Percentiles rank a stretch among this genome's conserved stretches.
Conservation (phyloP, 1,139 yeast genomes). For the Magnusiomyces magnusii region DNA sequence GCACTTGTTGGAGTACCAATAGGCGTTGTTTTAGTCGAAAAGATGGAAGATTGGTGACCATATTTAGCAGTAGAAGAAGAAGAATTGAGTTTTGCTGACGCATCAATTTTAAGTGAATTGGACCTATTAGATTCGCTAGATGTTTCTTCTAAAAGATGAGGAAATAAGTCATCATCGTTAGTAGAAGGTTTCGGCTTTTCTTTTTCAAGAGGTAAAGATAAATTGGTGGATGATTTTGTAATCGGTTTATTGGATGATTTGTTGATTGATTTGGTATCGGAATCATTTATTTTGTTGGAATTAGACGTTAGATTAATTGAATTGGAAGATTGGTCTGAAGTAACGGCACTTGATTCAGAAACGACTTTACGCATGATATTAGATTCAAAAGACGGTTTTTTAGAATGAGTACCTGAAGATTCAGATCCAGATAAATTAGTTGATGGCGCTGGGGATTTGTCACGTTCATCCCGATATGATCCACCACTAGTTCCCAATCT, state of each 20-base stretch:
- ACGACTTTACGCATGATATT: neutral
- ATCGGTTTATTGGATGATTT: neutral
- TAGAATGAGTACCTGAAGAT: neutral
- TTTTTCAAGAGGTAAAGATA: neutral
- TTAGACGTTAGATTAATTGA: neutral
- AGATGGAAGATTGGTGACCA: neutral
- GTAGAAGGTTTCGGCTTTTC: neutral
- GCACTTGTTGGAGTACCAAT: neutral
- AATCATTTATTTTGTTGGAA: neutral
- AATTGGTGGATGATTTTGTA: too few species aligned
- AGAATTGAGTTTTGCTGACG: neutral
- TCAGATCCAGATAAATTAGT: too few species aligned
- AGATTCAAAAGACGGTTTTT: neutral
- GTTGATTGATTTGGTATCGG: neutral
- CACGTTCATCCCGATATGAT: neutral
- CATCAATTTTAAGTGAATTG: neutral
- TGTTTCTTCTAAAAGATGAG: constrained; percentile 14
- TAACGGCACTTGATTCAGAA: neutral
- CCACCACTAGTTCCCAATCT: neutral
- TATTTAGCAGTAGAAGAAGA: too few species aligned
- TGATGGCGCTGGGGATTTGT: neutral
- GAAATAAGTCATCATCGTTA: constrained; percentile 15
- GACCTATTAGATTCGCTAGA: neutral
- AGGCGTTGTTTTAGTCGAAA: neutral
- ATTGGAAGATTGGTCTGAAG: neutral